Conservation (phyloP, 345 rosid species). For the Rubroshorea leprosula region DNA sequence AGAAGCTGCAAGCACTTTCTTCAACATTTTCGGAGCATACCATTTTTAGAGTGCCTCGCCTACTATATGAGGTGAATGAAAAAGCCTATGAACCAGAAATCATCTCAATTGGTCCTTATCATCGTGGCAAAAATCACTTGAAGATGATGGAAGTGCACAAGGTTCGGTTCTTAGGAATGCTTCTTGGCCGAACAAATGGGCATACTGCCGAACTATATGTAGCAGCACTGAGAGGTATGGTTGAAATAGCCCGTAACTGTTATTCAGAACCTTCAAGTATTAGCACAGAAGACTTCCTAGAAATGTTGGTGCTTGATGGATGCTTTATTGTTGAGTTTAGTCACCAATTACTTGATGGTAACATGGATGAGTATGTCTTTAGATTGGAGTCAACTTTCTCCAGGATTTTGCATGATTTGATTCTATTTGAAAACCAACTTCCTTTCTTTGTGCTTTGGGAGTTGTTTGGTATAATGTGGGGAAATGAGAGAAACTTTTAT, state of each 20-base stretch:
- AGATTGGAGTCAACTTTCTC: neutral
- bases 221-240: slow-evolving; percentile 3
- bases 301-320: slow-evolving; percentile 34
- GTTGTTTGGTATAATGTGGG: slow-evolving; percentile 6
- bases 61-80: slow-evolving; percentile 15
- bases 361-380: neutral
- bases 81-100: slow-evolving; percentile 22
- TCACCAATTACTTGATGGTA: neutral
- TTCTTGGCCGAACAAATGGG: slow-evolving; percentile 8
- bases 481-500: neutral
- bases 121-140: slow-evolving; percentile 10
- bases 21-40: too few species aligned
- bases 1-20: too few species aligned
- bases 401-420: slow-evolving; percentile 10
- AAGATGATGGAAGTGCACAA: slow-evolving; percentile 19
- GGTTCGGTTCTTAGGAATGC: slow-evolving; percentile 2
- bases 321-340: slow-evolving; percentile 19
- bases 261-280: slow-evolving; percentile 11
- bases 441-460: slow-evolving; percentile 14
- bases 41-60: too few species aligned
- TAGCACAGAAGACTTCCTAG: slow-evolving; percentile 1
- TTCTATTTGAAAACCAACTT: slow-evolving; percentile 18
- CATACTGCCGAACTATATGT: neutral
- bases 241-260: slow-evolving; percentile 17
- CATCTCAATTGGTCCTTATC: slow-evolving; percentile 24